These are phyloP conservation scores for Spizellomyces punctatus DNA, from an alignment of 192 early-diverging fungal species.

Conservation along the genomic window DNA sequence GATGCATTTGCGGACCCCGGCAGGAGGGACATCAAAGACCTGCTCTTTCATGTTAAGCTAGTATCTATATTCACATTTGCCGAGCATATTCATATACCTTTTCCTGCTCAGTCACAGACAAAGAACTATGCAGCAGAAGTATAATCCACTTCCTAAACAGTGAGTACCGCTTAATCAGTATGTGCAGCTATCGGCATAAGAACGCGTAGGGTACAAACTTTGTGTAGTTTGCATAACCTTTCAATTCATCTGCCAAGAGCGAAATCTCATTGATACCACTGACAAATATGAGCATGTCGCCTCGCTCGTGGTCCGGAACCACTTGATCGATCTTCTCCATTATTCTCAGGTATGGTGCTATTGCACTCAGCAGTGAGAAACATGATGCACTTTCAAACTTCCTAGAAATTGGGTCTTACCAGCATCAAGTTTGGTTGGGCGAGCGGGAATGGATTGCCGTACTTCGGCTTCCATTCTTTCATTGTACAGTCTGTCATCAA, in stretches of 20 bases:
- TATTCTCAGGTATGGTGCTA: constrained; percentile 62
- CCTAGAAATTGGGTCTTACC: constrained; percentile 40
- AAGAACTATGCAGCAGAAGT: constrained; percentile 61
- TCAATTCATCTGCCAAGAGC: constrained; percentile 54
- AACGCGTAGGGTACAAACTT: constrained; percentile 19
- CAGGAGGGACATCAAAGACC: constrained; percentile 66
- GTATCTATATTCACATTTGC: constrained; percentile 27
- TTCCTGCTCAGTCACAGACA: constrained; percentile 69
- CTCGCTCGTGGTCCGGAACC: constrained; percentile 57
- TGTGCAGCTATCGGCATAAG: constrained; percentile 13
- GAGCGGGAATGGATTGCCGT: constrained; percentile 56
- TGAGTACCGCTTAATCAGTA: constrained; percentile 11
- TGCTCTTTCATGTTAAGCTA: constrained; percentile 63
- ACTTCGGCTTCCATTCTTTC: constrained; percentile 42
- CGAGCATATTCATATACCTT: constrained; percentile 43
- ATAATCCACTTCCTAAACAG: constrained; percentile 62
- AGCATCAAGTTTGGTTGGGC: constrained; percentile 45
- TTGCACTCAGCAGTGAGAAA: neutral
- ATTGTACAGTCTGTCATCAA: constrained; percentile 51
- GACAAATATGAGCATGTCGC: constrained; percentile 67
- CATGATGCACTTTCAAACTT: neutral
- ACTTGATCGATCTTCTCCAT: constrained; percentile 62
- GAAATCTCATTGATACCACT: constrained; percentile 70
- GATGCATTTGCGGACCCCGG: constrained; percentile 70
- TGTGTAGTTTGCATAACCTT: constrained; percentile 53